A percentile compares a stretch with the other conserved stretches of the same genome.
These are phyloP conservation scores for Podila verticillata DNA, from an alignment of 192 early-diverging fungal genomes.

Conservation along the genomic window DNA sequence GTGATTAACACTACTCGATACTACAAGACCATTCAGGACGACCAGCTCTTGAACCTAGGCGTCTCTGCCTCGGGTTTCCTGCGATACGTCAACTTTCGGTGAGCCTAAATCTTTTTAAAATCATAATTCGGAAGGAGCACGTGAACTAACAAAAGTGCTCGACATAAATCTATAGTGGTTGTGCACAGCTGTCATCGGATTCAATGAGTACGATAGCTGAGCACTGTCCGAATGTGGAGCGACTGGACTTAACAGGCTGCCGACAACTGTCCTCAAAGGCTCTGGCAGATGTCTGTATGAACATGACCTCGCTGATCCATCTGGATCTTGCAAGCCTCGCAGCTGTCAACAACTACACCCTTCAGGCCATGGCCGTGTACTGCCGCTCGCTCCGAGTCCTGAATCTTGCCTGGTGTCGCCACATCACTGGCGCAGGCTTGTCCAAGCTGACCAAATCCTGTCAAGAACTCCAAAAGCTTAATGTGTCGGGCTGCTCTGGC, in stretches of 20 bases:
- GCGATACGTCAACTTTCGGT: slow-evolving; percentile 43
- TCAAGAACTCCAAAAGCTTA: slow-evolving; percentile 47
- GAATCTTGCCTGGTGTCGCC: slow-evolving; percentile 61
- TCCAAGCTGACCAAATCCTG: slow-evolving; percentile 42
- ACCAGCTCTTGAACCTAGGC: slow-evolving; percentile 30
- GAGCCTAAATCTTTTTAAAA: not conserved
- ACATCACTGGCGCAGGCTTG: slow-evolving; percentile 55
- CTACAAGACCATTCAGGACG: slow-evolving; percentile 38
- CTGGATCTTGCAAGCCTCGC: slow-evolving; percentile 55
- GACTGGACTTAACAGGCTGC: slow-evolving; percentile 29
- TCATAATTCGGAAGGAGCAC: not conserved
- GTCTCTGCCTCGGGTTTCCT: slow-evolving; percentile 31
- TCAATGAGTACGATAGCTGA: slow-evolving; percentile 36
- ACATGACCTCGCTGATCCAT: slow-evolving; percentile 36
- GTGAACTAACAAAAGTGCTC: not conserved
- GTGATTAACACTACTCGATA: slow-evolving; percentile 27
- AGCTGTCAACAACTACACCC: slow-evolving; percentile 52
- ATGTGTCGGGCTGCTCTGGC: slow-evolving; percentile 54
- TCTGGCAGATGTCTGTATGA: slow-evolving; percentile 50
- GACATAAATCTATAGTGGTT: slow-evolving; percentile 17
- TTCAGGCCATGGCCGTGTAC: slow-evolving; percentile 49
- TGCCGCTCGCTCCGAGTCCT: slow-evolving; percentile 51
- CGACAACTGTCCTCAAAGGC: slow-evolving; percentile 50
- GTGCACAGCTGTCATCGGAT: slow-evolving; percentile 23
- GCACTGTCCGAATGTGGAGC: slow-evolving; percentile 42